A percentile compares a stretch with the other conserved stretches of the same genome.
These are phyloP conservation scores for Trichosanthes cucumerina DNA, from an alignment of 306 rosid species.

Conservation along the genomic window DNA sequence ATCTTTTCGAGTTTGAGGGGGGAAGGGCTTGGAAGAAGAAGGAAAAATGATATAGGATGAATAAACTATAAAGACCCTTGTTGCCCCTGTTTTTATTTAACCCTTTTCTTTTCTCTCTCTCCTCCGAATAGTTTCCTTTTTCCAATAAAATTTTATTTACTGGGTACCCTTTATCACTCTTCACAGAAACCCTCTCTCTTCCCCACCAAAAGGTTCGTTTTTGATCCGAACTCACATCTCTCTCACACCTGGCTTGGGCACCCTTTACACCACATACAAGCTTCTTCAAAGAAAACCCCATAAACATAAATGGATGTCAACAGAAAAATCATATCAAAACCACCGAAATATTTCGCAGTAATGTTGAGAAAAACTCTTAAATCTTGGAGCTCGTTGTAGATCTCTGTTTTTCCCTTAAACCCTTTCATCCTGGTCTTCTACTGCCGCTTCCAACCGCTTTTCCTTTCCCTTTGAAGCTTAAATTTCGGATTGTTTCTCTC, in stretches of 20 bases:
- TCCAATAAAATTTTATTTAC: neutral
- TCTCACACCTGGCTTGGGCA: constrained; percentile 7
- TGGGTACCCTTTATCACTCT: neutral
- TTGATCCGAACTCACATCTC: constrained; percentile 6
- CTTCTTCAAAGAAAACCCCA: neutral
- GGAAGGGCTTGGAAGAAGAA: neutral
- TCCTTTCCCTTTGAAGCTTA: neutral
- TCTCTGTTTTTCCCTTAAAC: constrained; percentile 14
- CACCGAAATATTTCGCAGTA: neutral
- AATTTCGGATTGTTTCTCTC: neutral
- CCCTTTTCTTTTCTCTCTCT: neutral
- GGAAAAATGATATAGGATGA: neutral
- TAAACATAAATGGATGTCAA: neutral
- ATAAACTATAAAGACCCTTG: neutral
- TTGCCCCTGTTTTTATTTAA: neutral
- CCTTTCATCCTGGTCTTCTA: constrained; percentile 5
- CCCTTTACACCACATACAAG: constrained; percentile 13
- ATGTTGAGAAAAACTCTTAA: constrained; percentile 12
- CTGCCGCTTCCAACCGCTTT: neutral
- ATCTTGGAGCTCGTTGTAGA: neutral
- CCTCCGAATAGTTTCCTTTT: neutral
- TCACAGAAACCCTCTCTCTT: constrained; percentile 8
- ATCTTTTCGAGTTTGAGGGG: neutral
- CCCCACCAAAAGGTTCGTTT: constrained; percentile 1
- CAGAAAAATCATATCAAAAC: neutral